Base-by-base conservation (phyloP, 2,329 filamentous ascomycete genomes). In the Penicillium occitanis region DNA sequence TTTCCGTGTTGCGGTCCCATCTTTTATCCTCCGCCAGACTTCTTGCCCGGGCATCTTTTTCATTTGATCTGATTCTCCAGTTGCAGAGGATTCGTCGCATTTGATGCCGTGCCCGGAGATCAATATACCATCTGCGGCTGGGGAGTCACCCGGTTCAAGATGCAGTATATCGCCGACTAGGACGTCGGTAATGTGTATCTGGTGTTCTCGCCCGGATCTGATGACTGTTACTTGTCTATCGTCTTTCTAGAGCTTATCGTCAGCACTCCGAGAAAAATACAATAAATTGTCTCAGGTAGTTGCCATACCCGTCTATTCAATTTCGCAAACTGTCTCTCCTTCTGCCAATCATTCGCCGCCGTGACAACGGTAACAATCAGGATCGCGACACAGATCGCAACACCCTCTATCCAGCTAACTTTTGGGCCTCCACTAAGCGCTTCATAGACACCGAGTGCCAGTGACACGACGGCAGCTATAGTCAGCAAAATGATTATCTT, bases 21-120 rank as follows among this genome's bases (percentile, higher is more conserved):
- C 82, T 13, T 78, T 81, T 75, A 91, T 85, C 61, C 88, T 84
- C 25, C 25, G 28, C 25, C 25, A 30, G 14, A 30, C 50, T 33
- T 53, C 50, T 1, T 53, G 25, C 2, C 14, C 50, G 2, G 50
- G 2, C 25, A 33, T 30, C 25, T 53, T 53, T 30, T 30, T 30
- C 50, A 30, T 30, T 30, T 30, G 25, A 71, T 92, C 89, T 0
- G 89, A 91, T 77, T 92, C 90, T 69, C 90, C 90, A 13, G 90
- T 91, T 1, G 88, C 88, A 11, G 89, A 90, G 2, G 88, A 91
- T 72, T 92, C 90, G 70, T 91, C 90, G 71, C 89, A 92, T 74
- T 89, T 88, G 67, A 91, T 77, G 48, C 86, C 86, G 69, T 90
- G 85, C 1, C 88, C 88, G 11, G 84, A 81, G 67, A 91, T 88